phyloP scores from a whole-genome alignment of 495 filamentous ascomycete species.

The Glonium stellatum region DNA sequence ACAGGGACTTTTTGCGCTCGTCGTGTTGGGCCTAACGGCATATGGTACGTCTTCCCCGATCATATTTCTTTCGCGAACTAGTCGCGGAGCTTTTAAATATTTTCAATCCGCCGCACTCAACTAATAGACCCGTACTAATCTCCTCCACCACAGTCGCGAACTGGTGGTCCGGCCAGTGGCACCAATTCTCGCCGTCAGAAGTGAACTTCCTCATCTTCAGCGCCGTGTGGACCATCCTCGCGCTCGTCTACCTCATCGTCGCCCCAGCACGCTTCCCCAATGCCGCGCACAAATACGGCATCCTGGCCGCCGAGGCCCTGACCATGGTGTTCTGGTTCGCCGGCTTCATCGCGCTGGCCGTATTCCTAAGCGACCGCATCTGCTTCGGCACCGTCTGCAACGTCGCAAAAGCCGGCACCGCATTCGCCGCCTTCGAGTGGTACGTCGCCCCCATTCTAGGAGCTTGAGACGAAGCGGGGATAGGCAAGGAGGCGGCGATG shows the following conservation, averaged over 20 bases:
- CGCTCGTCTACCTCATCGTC: slow-evolving; percentile 58
- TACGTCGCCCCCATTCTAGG: slow-evolving; percentile 27
- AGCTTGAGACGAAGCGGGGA: background rate
- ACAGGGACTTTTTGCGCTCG: slow-evolving; percentile 59
- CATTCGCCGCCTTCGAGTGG: slow-evolving; percentile 55
- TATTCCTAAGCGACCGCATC: slow-evolving; percentile 45
- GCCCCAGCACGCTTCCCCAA: slow-evolving; percentile 53
- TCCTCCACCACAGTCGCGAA: slow-evolving; percentile 27
- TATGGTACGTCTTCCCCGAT: slow-evolving; percentile 50
- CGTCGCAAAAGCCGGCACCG: slow-evolving; percentile 45
- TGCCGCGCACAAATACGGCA: slow-evolving; percentile 51
- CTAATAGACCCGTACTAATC: slow-evolving; percentile 8
- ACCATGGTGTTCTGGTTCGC: slow-evolving; percentile 89
- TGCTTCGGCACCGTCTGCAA: slow-evolving; percentile 46
- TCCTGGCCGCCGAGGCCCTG: slow-evolving; percentile 59
- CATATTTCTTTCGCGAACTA: background rate
- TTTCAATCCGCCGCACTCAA: slow-evolving; percentile 8
- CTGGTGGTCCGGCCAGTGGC: slow-evolving; percentile 37
- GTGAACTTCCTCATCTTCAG: slow-evolving; percentile 70
- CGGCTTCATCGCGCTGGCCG: slow-evolving; percentile 68
- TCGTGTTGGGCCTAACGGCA: slow-evolving; percentile 63
- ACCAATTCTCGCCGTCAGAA: slow-evolving; percentile 37
- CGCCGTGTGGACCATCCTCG: slow-evolving; percentile 64
- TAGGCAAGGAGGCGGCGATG: background rate
- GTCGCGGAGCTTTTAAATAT: background rate